Conservation (phyloP, 2,329 filamentous ascomycete genomes). For the Colletotrichum tabaci region DNA sequence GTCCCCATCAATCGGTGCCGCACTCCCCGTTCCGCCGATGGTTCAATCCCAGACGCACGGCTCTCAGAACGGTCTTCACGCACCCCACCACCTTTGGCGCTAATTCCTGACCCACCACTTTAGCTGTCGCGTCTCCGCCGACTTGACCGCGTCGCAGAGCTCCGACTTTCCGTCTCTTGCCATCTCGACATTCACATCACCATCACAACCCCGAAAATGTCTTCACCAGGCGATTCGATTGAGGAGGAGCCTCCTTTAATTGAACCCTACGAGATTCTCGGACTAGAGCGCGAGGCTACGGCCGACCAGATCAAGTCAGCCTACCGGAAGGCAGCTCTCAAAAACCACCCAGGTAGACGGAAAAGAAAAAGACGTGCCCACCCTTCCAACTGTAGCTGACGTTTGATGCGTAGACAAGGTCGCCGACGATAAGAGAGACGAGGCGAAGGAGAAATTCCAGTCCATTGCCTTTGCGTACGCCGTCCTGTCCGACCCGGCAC, state of each 20-base stretch:
- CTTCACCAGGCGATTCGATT: constrained; percentile 63
- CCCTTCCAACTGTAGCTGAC: background rate
- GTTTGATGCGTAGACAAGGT: constrained; percentile 77
- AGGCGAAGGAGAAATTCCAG: constrained; percentile 88
- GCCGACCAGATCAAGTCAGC: constrained; percentile 87
- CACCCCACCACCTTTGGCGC: too few relatives aligned
- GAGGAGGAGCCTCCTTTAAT: constrained; percentile 74
- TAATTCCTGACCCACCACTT: constrained; percentile 30
- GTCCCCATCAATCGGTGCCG: constrained; percentile 13
- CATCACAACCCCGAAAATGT: constrained; percentile 30
- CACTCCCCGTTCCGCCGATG: constrained; percentile 13
- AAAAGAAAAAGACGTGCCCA: constrained; percentile 32
- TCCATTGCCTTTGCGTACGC: constrained; percentile 94
- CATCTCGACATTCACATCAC: constrained; percentile 19
- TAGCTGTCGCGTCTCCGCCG: constrained; percentile 38
- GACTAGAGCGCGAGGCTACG: constrained; percentile 78
- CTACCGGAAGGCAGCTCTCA: constrained; percentile 92
- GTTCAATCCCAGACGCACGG: background rate
- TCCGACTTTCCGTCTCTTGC: constrained; percentile 1
- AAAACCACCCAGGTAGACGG: constrained; percentile 82
- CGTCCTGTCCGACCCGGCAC: constrained; percentile 85
- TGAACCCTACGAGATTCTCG: constrained; percentile 86
- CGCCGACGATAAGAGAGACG: constrained; percentile 74
- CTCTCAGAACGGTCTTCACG: accelerated
- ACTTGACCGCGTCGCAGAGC: constrained; percentile 31